phyloP scores from a whole-genome alignment of 768 basidiomycete species.

The Pleurotus pulmonarius region DNA sequence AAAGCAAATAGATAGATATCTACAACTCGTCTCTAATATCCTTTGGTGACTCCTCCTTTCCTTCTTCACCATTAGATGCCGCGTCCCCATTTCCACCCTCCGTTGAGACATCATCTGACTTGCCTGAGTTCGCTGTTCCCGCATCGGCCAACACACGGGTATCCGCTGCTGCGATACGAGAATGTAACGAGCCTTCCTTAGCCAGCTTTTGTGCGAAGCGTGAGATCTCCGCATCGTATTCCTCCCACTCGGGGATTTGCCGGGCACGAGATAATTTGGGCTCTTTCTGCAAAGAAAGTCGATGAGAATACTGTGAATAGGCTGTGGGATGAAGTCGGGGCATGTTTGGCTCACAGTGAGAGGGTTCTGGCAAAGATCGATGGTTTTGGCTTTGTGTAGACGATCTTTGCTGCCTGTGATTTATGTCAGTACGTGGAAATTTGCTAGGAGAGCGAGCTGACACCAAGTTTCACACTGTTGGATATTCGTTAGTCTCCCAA shows the following conservation, averaged over 20 bases:
- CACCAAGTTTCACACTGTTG: conserved; percentile 97
- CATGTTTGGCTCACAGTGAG: conserved; percentile 61
- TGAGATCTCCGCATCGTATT: conserved; percentile 89
- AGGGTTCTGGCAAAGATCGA: conserved; percentile 96
- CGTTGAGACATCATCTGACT: background rate
- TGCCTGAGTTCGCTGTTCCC: conserved; percentile 13
- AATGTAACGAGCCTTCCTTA: conserved; percentile 64
- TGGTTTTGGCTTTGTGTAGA: conserved; percentile 78
- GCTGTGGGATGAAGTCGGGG: background rate
- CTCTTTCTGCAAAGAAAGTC: conserved; percentile 68
- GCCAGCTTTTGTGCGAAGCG: conserved; percentile 72
- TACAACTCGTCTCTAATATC: conserved; percentile 14
- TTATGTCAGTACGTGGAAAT: background rate
- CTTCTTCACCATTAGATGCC: background rate
- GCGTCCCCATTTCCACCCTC: background rate
- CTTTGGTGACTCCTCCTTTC: conserved; percentile 5
- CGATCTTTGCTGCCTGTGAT: conserved; percentile 75
- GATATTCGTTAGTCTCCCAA: background rate
- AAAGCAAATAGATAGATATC: background rate
- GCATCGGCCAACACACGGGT: conserved; percentile 63
- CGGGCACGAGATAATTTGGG: conserved; percentile 91
- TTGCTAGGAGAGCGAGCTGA: conserved; percentile 29
- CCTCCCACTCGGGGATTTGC: conserved; percentile 97
- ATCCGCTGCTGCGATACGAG: conserved; percentile 64
- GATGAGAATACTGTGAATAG: background rate